These are phyloP conservation scores for Panus rudis DNA, from an alignment of 768 basidiomycete genomes.

Conservation along the genomic window DNA sequence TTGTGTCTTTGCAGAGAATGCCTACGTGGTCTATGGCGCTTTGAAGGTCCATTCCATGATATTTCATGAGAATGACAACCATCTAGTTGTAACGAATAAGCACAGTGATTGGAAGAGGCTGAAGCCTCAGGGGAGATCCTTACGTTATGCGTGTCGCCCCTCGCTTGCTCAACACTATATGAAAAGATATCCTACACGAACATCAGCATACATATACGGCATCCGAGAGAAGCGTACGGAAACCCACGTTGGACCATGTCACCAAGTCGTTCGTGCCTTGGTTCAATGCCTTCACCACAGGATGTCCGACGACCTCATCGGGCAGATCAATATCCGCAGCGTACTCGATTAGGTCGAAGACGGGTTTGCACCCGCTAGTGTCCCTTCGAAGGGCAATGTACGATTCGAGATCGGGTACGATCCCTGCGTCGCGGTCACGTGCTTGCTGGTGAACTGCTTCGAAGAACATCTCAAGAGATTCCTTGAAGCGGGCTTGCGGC, in stretches of 20 bases:
- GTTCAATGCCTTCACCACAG: constrained; percentile 52
- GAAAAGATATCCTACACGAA: constrained; percentile 66
- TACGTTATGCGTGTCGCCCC: constrained; percentile 67
- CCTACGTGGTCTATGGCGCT: no score
- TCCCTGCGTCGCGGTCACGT: constrained; percentile 45
- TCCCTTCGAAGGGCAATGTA: constrained; percentile 72
- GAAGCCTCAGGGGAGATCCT: no score
- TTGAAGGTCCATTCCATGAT: no score
- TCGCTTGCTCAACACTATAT: constrained; percentile 77
- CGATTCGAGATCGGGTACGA: constrained; percentile 68
- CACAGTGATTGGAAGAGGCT: no score
- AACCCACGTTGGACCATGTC: constrained; percentile 20
- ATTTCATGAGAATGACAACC: no score
- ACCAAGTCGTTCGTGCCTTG: constrained; percentile 75
- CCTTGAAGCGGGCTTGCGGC: constrained; percentile 63
- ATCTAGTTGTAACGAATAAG: no score
- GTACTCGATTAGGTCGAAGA: constrained; percentile 74
- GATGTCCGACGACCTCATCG: constrained; percentile 71
- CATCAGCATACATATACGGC: background rate
- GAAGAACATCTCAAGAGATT: constrained; percentile 72
- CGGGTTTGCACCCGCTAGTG: constrained; percentile 73
- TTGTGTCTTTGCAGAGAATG: no score
- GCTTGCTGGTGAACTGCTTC: constrained; percentile 70
- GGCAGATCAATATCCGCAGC: constrained; percentile 70
- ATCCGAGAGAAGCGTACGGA: constrained; percentile 5